Conservation (phyloP, 495 filamentous ascomycete genomes). For the Lophiostoma macrostomum region DNA sequence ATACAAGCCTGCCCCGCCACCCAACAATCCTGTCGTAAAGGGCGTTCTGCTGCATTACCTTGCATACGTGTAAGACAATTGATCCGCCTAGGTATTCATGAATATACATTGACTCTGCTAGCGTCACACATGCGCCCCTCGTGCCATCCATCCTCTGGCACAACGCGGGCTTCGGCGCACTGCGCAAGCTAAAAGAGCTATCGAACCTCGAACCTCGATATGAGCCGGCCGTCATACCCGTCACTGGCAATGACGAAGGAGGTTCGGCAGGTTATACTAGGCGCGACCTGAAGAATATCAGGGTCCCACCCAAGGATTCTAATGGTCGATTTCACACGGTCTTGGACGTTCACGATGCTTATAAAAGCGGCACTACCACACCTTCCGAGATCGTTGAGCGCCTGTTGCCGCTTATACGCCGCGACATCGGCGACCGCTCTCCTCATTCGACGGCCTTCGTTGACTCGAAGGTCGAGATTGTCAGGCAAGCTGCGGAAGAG, state of each 20-base stretch:
- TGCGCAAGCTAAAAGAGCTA: conserved; percentile 59
- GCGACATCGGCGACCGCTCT: conserved; percentile 47
- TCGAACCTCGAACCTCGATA: conserved; percentile 60
- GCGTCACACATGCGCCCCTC: conserved; percentile 54
- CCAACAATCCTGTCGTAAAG: conserved; percentile 36
- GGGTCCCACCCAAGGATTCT: conserved; percentile 31
- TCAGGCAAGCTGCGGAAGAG: conserved; percentile 63
- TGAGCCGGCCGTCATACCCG: conserved; percentile 82
- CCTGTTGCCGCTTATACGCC: conserved; percentile 65
- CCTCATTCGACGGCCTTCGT: conserved; percentile 70
- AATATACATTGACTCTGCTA: conserved; percentile 33
- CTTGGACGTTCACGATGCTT: conserved; percentile 74
- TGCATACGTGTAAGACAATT: conserved; percentile 33
- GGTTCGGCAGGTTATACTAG: conserved; percentile 3
- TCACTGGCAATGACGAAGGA: conserved; percentile 42
- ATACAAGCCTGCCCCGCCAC: conserved; percentile 30
- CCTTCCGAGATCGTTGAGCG: conserved; percentile 67
- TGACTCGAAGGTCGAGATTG: conserved; percentile 55
- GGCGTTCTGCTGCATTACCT: conserved; percentile 32
- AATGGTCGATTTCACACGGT: conserved; percentile 55
- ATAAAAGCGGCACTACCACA: conserved; percentile 63
- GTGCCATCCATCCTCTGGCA: conserved; percentile 64
- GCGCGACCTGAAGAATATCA: conserved; percentile 24
- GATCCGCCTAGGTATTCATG: background rate
- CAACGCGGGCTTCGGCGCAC: conserved; percentile 68